These are phyloP conservation scores for Cavenderia fasciculata DNA, from an alignment of 78 protist genomes.

Conservation along the genomic window DNA sequence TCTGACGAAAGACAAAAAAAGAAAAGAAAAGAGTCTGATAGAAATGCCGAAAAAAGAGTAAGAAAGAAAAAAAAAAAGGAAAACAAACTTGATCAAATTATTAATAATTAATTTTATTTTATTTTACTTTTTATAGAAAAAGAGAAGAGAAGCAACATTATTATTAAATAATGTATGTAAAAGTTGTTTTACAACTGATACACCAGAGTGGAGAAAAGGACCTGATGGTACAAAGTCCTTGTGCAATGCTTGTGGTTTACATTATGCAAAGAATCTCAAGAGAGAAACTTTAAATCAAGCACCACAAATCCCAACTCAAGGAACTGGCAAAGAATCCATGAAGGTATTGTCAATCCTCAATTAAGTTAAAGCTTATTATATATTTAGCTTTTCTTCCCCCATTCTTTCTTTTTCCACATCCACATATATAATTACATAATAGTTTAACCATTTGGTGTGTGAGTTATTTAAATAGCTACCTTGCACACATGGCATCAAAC, in stretches of 20 bases:
- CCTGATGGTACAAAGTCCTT: conserved; percentile 68
- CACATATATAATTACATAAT: too few species aligned
- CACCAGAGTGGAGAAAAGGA: conserved; percentile 83
- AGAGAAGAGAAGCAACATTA: conserved; percentile 74
- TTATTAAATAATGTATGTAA: conserved; percentile 61
- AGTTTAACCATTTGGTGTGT: too few species aligned
- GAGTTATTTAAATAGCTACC: too few species aligned
- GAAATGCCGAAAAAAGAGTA: conserved; percentile 75
- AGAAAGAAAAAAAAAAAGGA: background rate
- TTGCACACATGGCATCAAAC: too few species aligned
- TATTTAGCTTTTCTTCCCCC: too few species aligned
- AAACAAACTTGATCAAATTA: background rate
- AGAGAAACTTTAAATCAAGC: conserved; percentile 39
- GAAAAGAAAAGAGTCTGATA: conserved; percentile 55
- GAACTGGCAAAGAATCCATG: conserved; percentile 31
- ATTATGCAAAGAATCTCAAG: conserved; percentile 74
- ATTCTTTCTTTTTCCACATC: too few species aligned
- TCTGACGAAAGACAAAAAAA: conserved; percentile 60
- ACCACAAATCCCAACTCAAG: background rate
- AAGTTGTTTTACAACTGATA: conserved; percentile 61
- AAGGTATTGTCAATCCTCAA: conserved; percentile 16
- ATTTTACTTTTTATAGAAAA: conserved; percentile 16
- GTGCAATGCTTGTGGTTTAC: conserved; percentile 84
- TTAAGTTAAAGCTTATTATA: too few species aligned
- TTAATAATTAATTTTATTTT: background rate